phyloP scores from a whole-genome alignment of 2,329 filamentous ascomycete genomes.

The Pseudopyrenochaeta lycopersici region DNA sequence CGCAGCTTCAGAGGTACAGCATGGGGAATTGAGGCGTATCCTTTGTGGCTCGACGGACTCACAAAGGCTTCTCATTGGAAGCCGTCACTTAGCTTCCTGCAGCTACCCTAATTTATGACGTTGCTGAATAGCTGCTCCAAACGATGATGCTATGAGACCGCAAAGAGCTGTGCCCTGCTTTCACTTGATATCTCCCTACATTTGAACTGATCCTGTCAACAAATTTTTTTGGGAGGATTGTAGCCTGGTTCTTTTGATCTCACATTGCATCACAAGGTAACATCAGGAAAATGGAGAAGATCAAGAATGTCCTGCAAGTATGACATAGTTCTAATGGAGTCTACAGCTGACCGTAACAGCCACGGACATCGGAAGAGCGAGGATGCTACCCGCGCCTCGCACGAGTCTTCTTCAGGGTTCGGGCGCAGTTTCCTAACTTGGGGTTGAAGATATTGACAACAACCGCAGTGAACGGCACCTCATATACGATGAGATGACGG shows the following conservation, averaged over 20 bases:
- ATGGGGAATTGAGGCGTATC: conserved; percentile 12
- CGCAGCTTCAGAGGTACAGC: conserved; percentile 1
- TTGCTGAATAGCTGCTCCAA: conserved; percentile 22
- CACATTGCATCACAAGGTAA: conserved; percentile 9
- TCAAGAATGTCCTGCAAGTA: conserved; percentile 56
- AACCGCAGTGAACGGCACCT: conserved; percentile 22
- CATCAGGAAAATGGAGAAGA: conserved; percentile 51
- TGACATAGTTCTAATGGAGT: conserved; percentile 25
- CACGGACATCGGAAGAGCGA: conserved; percentile 44
- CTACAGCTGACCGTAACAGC: conserved; percentile 32
- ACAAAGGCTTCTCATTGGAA: conserved; percentile 22
- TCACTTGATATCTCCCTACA: conserved; percentile 8
- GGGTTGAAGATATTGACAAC: conserved; percentile 3
- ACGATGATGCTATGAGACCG: conserved; percentile 22
- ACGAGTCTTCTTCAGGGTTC: conserved; percentile 18
- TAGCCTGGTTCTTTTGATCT: conserved; percentile 1
- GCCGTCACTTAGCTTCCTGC: conserved; percentile 25
- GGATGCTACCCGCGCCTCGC: conserved; percentile 28
- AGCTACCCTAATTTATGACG: conserved; percentile 20
- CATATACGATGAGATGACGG: conserved; percentile 42
- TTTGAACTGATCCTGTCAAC: conserved; percentile 17
- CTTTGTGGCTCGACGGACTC: conserved; percentile 15
- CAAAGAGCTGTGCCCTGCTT: conserved; percentile 35
- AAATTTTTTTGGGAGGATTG: conserved; percentile 2
- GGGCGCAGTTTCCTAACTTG: neutral